Base-by-base conservation (phyloP, 1,139 yeast species). In the Barnettozyma hawaiiensis region DNA sequence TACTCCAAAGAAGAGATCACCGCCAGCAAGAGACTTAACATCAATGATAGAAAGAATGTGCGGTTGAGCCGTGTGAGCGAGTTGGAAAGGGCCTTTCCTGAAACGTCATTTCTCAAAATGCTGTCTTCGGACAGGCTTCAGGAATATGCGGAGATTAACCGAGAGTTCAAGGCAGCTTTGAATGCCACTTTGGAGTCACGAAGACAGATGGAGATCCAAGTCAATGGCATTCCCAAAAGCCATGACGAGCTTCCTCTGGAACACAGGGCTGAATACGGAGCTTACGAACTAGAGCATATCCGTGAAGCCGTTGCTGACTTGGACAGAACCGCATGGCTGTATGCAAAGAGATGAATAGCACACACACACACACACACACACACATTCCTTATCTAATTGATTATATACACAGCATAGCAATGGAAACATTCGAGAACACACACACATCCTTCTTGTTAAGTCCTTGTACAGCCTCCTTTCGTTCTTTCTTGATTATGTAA, bases 1-100 rank as follows among this genome's bases (percentile, higher is more conserved):
- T 55, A 53, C 29, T 49, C 58, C 1, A 47, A 43, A 14, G 59
- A 55, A 33, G 59, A 55, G 39, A 43, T 55, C 20, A 50, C 47
- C 2, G 55, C 54, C 0, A 48, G 51, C 10, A 55, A 55, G 42
- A 39, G 57, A 26, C 41, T 54, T 18, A 42, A 45, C 7, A 22
- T 44, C 22, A 45, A 52, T 14, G 58, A 55, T 21, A 35, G 56
- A 4, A 54, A 52, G 46, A 55, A 54, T 40, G 47, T 54, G 1
- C 45, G 58, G 7, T 18, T 55, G n/a, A 49, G 57, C 4, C 47
- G 45, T 39, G 55, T 52, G 2, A 46, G 48, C 20, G 45, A 49
- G 2, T 32, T 54, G 35, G 58, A 55, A 23, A 43, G 54, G 20
- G 53, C 49, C 2, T 55, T 55, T 26, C 27, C 42, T 3, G 42